These are phyloP conservation scores for Phialocephala subalpina DNA, from an alignment of 2,329 filamentous ascomycete genomes.

Conservation along the genomic window DNA sequence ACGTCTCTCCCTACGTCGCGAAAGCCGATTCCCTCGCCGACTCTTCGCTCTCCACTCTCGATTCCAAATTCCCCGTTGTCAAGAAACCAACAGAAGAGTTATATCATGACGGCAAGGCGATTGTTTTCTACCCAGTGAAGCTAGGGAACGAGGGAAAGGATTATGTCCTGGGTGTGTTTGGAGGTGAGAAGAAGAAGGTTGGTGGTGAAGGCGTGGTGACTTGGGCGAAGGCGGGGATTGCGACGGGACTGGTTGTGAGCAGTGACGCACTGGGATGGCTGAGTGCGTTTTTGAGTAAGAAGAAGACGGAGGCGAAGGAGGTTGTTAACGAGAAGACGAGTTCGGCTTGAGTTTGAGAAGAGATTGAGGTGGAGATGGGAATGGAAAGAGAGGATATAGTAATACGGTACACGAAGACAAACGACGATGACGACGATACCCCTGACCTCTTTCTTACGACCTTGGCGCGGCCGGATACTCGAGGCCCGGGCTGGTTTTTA, in stretches of 20 bases:
- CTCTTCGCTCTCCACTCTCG: conserved; percentile 73
- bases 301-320: conserved; percentile 69
- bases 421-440: conserved; percentile 4
- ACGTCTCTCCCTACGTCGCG: conserved; percentile 83
- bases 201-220: conserved; percentile 71
- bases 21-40: conserved; percentile 83
- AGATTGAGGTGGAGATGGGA: neutral
- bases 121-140: conserved; percentile 69
- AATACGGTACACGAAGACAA: no score
- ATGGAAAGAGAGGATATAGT: neutral
- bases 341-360: neutral
- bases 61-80: conserved; percentile 75
- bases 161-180: conserved; percentile 65
- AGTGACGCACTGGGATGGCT: conserved; percentile 70
- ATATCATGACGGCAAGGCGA: conserved; percentile 67
- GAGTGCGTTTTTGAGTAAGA: conserved; percentile 63
- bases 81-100: conserved; percentile 80
- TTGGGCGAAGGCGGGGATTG: conserved; percentile 73
- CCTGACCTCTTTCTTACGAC: neutral
- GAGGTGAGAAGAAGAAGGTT: conserved; percentile 67
- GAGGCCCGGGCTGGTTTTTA: neutral
- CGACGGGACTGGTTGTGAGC: conserved; percentile 71
- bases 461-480: neutral
- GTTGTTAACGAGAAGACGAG: conserved; percentile 54
- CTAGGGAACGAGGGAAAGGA: conserved; percentile 68